Percentiles rank a stretch among this genome's conserved stretches.
phyloP scores from a whole-genome alignment of 352 stramenopile genomes.

The Phytopythium boreale region DNA sequence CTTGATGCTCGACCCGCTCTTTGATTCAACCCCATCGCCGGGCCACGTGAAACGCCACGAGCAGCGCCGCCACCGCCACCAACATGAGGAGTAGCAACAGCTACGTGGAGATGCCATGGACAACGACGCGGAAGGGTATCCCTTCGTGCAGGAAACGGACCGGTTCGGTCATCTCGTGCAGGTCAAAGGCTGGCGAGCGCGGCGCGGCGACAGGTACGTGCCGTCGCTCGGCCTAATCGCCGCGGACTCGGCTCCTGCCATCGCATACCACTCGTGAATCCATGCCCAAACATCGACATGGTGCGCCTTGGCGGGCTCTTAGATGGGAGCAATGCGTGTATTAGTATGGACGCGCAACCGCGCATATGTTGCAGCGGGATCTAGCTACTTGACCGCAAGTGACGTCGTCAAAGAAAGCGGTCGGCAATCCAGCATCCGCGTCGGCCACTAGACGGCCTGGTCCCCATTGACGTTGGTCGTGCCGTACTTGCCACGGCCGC shows the following conservation, averaged over 20 bases:
- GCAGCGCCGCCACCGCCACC: constrained; percentile 1
- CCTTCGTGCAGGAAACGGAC: constrained; percentile 42
- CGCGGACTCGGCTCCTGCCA: not conserved
- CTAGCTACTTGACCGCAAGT: too few species aligned
- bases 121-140: constrained; percentile 7
- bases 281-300: too few species aligned
- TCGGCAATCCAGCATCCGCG: not conserved
- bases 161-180: constrained; percentile 45
- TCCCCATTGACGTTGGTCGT: constrained; percentile 17
- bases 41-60: not conserved
- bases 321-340: not conserved
- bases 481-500: constrained; percentile 48
- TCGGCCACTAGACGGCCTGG: not conserved
- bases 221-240: constrained; percentile 39
- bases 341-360: not conserved
- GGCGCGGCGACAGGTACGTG: constrained; percentile 40
- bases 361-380: too few species aligned
- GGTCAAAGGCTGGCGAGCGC: constrained; percentile 34
- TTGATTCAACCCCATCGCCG: constrained; percentile 23
- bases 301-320: too few species aligned
- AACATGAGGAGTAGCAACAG: constrained; percentile 8
- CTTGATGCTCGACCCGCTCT: constrained; percentile 72
- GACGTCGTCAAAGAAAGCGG: not conserved
- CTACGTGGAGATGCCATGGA: constrained; percentile 3
- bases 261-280: not conserved